These are phyloP conservation scores for Herpotrichia juniperi DNA, from an alignment of 2,329 filamentous ascomycete species.

Conservation along the genomic window DNA sequence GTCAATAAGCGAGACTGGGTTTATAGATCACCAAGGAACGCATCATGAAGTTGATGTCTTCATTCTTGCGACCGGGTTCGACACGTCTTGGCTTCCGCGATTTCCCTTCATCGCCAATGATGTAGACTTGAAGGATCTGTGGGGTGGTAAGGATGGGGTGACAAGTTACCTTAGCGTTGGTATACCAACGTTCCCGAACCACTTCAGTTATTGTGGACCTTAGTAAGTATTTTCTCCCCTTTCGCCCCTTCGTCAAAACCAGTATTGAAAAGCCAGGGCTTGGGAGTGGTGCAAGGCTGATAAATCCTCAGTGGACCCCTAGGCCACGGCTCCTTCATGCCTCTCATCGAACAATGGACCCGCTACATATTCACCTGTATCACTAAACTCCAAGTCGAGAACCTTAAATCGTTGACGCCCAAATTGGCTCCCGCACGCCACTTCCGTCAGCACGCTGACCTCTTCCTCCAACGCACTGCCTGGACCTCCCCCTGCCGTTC, in stretches of 20 bases:
- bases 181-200: constrained; percentile 52
- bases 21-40: constrained; percentile 44
- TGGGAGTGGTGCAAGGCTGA: not conserved
- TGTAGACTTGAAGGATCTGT: constrained; percentile 42
- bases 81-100: constrained; percentile 35
- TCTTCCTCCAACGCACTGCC: constrained; percentile 3
- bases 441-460: constrained; percentile 4
- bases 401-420: constrained; percentile 49
- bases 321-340: constrained; percentile 49
- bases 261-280: not conserved
- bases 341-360: constrained; percentile 49
- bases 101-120: constrained; percentile 31
- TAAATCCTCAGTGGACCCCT: constrained; percentile 33
- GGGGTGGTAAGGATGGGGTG: constrained; percentile 41
- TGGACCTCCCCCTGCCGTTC: constrained; percentile 11
- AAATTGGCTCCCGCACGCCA: constrained; percentile 13
- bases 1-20: constrained; percentile 41
- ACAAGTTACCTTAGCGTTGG: constrained; percentile 50
- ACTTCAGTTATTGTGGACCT: constrained; percentile 50
- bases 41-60: constrained; percentile 44
- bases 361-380: constrained; percentile 49
- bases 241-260: not conserved
- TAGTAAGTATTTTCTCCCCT: constrained; percentile 25
- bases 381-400: constrained; percentile 49
- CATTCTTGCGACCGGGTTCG: constrained; percentile 46